phyloP scores from a whole-genome alignment of 306 rosid genomes.

The Vicia faba region DNA sequence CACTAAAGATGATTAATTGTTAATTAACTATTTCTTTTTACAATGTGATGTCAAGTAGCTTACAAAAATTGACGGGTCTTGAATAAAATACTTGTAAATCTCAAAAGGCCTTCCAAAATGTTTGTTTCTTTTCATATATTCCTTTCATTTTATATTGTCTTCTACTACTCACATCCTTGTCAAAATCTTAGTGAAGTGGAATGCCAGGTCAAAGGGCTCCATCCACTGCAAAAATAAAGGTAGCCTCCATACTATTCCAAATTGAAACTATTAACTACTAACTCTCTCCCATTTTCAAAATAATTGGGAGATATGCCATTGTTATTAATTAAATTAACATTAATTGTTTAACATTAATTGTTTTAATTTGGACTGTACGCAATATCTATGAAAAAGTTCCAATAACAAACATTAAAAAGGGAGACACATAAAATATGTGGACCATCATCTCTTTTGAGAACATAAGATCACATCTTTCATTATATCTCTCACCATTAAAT shows the following conservation, averaged over 20 bases:
- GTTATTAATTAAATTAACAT: no score
- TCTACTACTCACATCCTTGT: constrained; percentile 71
- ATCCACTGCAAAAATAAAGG: constrained; percentile 39
- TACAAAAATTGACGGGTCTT: constrained; percentile 43
- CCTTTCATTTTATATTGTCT: constrained; percentile 49
- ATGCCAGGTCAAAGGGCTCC: constrained; percentile 64
- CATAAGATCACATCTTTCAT: no score
- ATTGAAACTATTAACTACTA: constrained; percentile 11
- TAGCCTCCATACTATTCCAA: constrained; percentile 31
- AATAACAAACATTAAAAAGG: no score
- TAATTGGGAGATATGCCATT: no score
- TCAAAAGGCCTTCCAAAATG: constrained; percentile 54
- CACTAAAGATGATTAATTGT: constrained; percentile 45
- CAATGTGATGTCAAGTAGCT: constrained; percentile 71
- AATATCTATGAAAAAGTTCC: no score
- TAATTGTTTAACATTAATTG: no score
- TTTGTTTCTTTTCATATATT: constrained; percentile 42
- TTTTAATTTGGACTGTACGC: no score
- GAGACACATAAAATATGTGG: no score
- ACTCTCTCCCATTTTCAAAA: no score
- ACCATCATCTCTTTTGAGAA: no score
- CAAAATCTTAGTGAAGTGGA: constrained; percentile 61
- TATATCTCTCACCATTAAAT: no score
- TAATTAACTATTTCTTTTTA: constrained; percentile 47
- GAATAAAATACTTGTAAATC: constrained; percentile 40